Base-by-base conservation (phyloP, 164 flowering plant genomes). In the Vitis rotundifolia region DNA sequence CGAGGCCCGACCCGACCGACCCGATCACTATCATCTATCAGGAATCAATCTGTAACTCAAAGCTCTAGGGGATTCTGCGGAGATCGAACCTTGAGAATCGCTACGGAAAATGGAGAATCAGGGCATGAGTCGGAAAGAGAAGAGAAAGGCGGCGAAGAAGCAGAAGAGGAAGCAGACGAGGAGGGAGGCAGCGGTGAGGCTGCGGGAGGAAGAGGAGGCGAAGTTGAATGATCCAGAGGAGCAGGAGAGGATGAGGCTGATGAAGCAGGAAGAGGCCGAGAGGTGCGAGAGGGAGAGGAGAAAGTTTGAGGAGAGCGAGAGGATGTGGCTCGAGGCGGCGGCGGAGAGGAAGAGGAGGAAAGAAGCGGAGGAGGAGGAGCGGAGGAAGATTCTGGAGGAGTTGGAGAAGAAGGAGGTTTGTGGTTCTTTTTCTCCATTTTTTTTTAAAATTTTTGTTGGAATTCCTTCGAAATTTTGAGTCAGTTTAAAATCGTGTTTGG, bases 251-350 rank as follows among this genome's bases (percentile, higher is more conserved):
- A n/a, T 88, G 57, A 66, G 71, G 73, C 44, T 78, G 66, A 67
- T 78, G 80, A 92, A 88, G 78, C 79, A 77, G 67, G 87, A 81
- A 64, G 99, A 93, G 74, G 80, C 69, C 47, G 83, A 80, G 83
- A 71, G 85, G 59, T 48, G 76, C 50, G 95, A 87, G 76, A 81
- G 77, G 53, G 93, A 85, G 73, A 75, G 84, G 79, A 76, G 61
- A 57, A 89, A 80, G 73, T 93, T 87, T 55, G 97, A 93, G 77
- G 97, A 89, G 77, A 81, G 97, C 12, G 99, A 95, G 77, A 82
- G 82, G 79, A 63, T 79, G 11, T 93, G 90, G 89, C 59, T 85
- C 6, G 89, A 83, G 54, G 82, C 69, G 16, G 80, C 86, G 75
- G 86, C 76, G 66, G 59, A 51, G 80, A 81, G 72, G 81, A 81